Evolutionary conservation across 1,139 yeast species (phyloP), one percentile per base, ranked within the genome.

Genomic region (Debaryomyces fabryi): DNA sequence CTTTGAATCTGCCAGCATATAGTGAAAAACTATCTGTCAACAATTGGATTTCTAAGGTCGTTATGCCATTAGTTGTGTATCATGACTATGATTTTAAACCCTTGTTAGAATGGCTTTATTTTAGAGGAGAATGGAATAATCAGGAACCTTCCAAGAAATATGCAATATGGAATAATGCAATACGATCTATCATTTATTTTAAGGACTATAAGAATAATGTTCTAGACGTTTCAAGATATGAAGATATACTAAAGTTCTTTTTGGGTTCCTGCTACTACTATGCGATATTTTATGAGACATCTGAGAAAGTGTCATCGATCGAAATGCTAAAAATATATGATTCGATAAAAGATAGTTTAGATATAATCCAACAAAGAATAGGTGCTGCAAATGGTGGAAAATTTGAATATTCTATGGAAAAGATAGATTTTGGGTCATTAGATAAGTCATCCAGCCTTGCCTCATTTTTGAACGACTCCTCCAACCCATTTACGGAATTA

Each of bases 271-370:
- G 69, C 44, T 69, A 68, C 50, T 71, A 58, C 49, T 68, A 61
- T 42, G 56, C 68, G 1, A 40, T 60, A 20, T 49, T 49, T 20
- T 49, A 46, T 24, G 59, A 57, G 30, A 54, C 51, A 38, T 52
- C 56, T 20, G 56, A 56, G 6, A 49, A 52, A 3, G 44, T 63
- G 5, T 49, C 70, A 3, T 63, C 76, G 0, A 48, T 71, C 10
- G 75, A 71, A 32, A 62, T 63, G 39, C 57, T 63, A 6, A 61
- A 61, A 42, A 60, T 67, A 13, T 72, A 70, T 47, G 75, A 69
- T 48, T 48, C 52, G 2, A 65, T 74, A 6, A 58, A 55, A 33
- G 63, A 56, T 7, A 68, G 74, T 0, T 52, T 64, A n/a, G 35
- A 50, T 2, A 38, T 55, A 21, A 33, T 34, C 10, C 9, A 25